These are phyloP conservation scores for Rhizomucor pusillus DNA, from an alignment of 371 early-diverging fungal species.

Conservation along the genomic window DNA sequence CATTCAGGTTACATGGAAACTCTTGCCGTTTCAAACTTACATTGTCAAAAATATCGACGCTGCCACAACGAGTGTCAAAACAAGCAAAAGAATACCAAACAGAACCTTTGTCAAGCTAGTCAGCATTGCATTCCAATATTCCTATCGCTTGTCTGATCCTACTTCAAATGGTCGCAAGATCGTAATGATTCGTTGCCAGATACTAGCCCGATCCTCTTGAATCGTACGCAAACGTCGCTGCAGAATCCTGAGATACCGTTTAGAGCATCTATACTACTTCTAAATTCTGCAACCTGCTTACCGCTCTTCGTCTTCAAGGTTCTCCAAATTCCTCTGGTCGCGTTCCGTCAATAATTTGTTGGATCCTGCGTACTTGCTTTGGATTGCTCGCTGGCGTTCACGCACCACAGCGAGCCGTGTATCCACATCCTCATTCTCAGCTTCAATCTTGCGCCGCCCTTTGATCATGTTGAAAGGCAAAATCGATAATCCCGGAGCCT, in stretches of 20 bases:
- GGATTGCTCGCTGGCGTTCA: slow-evolving; percentile 43
- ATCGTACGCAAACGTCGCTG: slow-evolving; percentile 29
- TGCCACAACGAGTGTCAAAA: slow-evolving; percentile 31
- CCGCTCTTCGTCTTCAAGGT: slow-evolving; percentile 50
- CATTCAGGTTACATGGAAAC: neutral
- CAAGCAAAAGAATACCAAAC: slow-evolving; percentile 31
- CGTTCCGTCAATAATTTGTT: slow-evolving; percentile 27
- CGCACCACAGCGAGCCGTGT: slow-evolving; percentile 30
- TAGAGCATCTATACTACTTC: neutral
- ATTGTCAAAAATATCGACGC: slow-evolving; percentile 56
- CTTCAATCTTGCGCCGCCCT: slow-evolving; percentile 34
- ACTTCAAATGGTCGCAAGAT: slow-evolving; percentile 45
- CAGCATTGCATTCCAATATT: neutral
- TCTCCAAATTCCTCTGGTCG: slow-evolving; percentile 45
- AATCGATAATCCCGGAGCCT: slow-evolving; percentile 59
- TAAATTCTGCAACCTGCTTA: slow-evolving; percentile 10
- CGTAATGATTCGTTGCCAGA: slow-evolving; percentile 23
- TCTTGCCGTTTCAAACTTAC: slow-evolving; percentile 23
- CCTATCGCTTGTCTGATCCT: slow-evolving; percentile 5
- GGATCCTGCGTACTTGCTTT: slow-evolving; percentile 30
- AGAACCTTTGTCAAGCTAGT: slow-evolving; percentile 28
- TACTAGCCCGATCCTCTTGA: slow-evolving; percentile 26
- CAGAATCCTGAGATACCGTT: slow-evolving; percentile 22
- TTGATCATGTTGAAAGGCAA: slow-evolving; percentile 51
- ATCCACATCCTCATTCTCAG: slow-evolving; percentile 37